These are phyloP conservation scores for Gnomoniopsis smithogilvyi DNA, from an alignment of 2,329 filamentous ascomycete genomes.

Conservation along the genomic window DNA sequence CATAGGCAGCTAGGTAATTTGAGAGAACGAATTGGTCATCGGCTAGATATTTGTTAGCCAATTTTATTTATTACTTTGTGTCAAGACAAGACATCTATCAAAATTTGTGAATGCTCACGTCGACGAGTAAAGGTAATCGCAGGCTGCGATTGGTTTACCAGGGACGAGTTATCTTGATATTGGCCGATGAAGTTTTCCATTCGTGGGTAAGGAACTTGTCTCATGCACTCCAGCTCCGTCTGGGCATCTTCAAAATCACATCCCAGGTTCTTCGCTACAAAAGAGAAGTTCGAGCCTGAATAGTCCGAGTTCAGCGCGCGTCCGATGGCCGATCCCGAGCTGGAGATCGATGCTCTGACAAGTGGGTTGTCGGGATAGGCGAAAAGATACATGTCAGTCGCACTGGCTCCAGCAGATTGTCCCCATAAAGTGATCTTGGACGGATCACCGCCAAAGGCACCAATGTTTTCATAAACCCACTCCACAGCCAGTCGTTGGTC, in stretches of 20 bases:
- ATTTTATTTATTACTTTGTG: background rate
- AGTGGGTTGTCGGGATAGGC: constrained; percentile 26
- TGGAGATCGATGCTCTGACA: constrained; percentile 14
- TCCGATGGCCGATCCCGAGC: constrained; percentile 18
- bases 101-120: constrained; percentile 21
- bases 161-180: constrained; percentile 21
- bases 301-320: constrained; percentile 14
- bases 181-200: constrained; percentile 26
- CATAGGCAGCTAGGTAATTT: constrained; percentile 24
- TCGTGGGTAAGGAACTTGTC: constrained; percentile 21
- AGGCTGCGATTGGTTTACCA: constrained; percentile 2
- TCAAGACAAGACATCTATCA: background rate
- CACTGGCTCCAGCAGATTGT: constrained; percentile 24
- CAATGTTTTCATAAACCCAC: constrained; percentile 38
- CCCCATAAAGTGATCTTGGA: constrained; percentile 32
- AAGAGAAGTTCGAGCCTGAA: constrained; percentile 25
- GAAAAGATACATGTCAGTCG: constrained; percentile 24
- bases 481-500: constrained; percentile 24
- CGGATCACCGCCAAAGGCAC: constrained; percentile 37
- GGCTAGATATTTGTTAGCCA: constrained; percentile 9
- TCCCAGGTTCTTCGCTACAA: constrained; percentile 27
- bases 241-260: constrained; percentile 24
- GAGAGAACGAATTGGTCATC: constrained; percentile 28
- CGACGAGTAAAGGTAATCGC: constrained; percentile 3
- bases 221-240: constrained; percentile 28